Percentiles rank a stretch among this genome's conserved stretches.
These are phyloP conservation scores for Diaporthe vexans DNA, from an alignment of 2,329 filamentous ascomycete species.

Conservation along the genomic window DNA sequence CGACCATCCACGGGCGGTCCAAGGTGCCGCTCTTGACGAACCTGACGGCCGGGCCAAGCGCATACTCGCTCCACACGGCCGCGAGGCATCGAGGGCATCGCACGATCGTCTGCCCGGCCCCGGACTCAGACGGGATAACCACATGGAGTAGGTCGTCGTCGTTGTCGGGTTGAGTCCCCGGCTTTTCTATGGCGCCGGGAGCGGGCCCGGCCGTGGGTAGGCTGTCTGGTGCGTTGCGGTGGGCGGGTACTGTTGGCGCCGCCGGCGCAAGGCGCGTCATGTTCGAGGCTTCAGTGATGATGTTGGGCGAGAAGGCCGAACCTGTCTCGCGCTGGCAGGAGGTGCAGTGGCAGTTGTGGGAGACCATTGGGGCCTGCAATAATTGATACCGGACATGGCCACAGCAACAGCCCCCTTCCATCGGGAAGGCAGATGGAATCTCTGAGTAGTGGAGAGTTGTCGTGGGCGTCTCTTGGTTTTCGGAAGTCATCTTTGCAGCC, in stretches of 20 bases:
- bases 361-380: conserved; percentile 60
- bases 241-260: conserved; percentile 44
- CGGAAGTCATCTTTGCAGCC: background rate
- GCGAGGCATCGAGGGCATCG: conserved; percentile 59
- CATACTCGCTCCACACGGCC: conserved; percentile 59
- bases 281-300: conserved; percentile 56
- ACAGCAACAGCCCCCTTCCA: conserved; percentile 72
- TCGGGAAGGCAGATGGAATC: conserved; percentile 40
- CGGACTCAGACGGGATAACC: conserved; percentile 56
- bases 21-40: conserved; percentile 62
- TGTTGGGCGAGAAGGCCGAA: conserved; percentile 56
- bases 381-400: conserved; percentile 73
- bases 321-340: conserved; percentile 62
- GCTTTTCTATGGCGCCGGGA: background rate
- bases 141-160: conserved; percentile 7
- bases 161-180: background rate
- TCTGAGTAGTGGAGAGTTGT: conserved; percentile 37
- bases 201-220: conserved; percentile 35
- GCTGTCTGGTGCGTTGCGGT: conserved; percentile 25
- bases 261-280: conserved; percentile 51
- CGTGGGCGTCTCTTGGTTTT: background rate
- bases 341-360: conserved; percentile 63
- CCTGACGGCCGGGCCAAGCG: conserved; percentile 47
- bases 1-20: conserved; percentile 54
- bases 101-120: conserved; percentile 55